Percentiles rank a stretch among this genome's conserved stretches.
These are phyloP conservation scores for Punica granatum DNA, from an alignment of 345 rosid genomes.

Conservation along the genomic window DNA sequence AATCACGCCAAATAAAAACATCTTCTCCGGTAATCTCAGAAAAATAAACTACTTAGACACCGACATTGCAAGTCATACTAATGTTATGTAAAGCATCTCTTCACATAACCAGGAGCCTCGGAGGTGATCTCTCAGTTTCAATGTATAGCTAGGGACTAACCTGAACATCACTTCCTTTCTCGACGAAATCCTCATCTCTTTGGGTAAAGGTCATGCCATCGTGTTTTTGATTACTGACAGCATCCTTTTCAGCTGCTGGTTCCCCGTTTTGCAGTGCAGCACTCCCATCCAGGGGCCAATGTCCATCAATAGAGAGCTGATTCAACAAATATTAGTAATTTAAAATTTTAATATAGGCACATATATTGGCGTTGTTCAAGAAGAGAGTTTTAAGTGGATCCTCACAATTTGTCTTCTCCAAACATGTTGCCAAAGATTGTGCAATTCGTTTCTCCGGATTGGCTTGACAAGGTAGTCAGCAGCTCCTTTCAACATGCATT, in stretches of 20 bases:
- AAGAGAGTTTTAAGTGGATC: background rate
- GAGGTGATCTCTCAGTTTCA: background rate
- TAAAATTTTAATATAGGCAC: background rate
- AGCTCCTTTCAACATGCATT: constrained; percentile 88
- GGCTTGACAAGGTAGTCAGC: constrained; percentile 97
- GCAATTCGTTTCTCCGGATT: constrained; percentile 79
- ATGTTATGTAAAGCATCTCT: too few species aligned
- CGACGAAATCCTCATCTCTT: constrained; percentile 33
- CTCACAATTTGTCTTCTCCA: constrained; percentile 89
- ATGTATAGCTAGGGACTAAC: constrained; percentile 28
- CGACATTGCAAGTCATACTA: too few species aligned
- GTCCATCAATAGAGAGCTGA: background rate
- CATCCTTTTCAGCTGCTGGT: constrained; percentile 58
- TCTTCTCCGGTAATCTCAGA: background rate
- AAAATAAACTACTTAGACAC: too few species aligned
- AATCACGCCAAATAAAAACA: background rate
- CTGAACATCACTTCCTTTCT: constrained; percentile 67
- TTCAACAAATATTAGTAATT: background rate
- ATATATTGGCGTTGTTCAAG: background rate
- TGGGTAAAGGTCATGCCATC: constrained; percentile 28
- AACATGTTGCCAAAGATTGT: constrained; percentile 95
- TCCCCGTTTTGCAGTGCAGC: constrained; percentile 66
- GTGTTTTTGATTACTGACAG: constrained; percentile 39
- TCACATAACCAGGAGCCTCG: background rate
- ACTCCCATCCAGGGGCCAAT: constrained; percentile 26